Conservation (phyloP, 176 grass and related monocot species). For the Lolium rigidum region DNA sequence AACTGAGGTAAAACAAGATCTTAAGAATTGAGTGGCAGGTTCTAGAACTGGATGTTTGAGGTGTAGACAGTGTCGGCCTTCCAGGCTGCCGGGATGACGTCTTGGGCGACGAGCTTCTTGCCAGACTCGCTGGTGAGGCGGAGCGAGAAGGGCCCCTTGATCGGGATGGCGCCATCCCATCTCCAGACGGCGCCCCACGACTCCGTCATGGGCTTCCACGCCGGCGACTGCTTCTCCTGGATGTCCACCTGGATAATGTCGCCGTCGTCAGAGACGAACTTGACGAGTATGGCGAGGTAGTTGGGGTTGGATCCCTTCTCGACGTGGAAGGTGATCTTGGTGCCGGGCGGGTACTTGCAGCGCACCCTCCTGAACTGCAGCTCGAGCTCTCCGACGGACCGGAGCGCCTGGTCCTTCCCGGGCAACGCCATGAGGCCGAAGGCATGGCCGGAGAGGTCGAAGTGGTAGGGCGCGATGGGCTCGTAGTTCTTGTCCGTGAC, state of each 20-base stretch:
- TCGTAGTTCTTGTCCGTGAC: slow-evolving; percentile 78
- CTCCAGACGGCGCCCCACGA: slow-evolving; percentile 84
- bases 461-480: slow-evolving; percentile 63
- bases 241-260: slow-evolving; percentile 65
- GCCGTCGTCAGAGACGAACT: slow-evolving; percentile 68
- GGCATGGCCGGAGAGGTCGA: slow-evolving; percentile 73
- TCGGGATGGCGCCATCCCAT: slow-evolving; percentile 34
- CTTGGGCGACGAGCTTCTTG: slow-evolving; percentile 50
- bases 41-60: slow-evolving; percentile 64
- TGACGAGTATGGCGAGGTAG: slow-evolving; percentile 69
- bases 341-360: slow-evolving; percentile 55
- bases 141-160: slow-evolving; percentile 70
- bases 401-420: slow-evolving; percentile 53
- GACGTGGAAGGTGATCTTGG: slow-evolving; percentile 73
- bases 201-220: slow-evolving; percentile 53
- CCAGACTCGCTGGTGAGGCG: slow-evolving; percentile 71
- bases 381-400: slow-evolving; percentile 61
- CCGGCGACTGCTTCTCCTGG: slow-evolving; percentile 12
- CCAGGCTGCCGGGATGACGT: slow-evolving; percentile 67
- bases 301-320: slow-evolving; percentile 60
- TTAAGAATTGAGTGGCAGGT: background rate
- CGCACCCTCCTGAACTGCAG: slow-evolving; percentile 69
- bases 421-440: slow-evolving; percentile 68
- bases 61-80: slow-evolving; percentile 43
- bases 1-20: background rate